Conservation (phyloP, 1,284 basidiomycete species). For the Mycena citricolor region DNA sequence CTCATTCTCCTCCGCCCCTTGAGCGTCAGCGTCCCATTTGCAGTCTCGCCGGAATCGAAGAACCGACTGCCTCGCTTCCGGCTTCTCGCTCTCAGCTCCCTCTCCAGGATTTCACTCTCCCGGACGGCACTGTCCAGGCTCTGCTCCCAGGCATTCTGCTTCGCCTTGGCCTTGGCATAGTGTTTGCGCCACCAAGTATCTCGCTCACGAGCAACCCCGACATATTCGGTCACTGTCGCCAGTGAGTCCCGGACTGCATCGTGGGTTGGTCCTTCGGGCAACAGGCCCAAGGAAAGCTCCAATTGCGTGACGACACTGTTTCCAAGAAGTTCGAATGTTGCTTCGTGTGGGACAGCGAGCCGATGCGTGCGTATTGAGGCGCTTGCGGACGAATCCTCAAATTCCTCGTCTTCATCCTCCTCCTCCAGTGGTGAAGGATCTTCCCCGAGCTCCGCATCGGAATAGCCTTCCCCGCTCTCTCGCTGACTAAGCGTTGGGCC, state of each 20-base stretch:
- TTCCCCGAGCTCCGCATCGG: conserved; percentile 31
- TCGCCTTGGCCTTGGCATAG: conserved; percentile 68
- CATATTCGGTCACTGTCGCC: conserved; percentile 61
- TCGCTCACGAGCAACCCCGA: conserved; percentile 74
- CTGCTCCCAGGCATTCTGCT: conserved; percentile 89
- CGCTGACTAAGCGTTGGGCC: conserved; percentile 12
- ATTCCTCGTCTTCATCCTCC: conserved; percentile 37
- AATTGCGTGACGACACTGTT: conserved; percentile 79
- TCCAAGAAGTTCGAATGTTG: conserved; percentile 70
- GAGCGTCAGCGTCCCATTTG: conserved; percentile 22
- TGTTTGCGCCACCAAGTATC: conserved; percentile 76
- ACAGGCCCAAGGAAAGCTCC: conserved; percentile 73
- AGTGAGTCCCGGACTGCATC: conserved; percentile 65
- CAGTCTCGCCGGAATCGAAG: conserved; percentile 36
- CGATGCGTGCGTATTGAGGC: conserved; percentile 30
- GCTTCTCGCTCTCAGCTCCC: conserved; percentile 67
- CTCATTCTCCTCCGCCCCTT: conserved; percentile 24
- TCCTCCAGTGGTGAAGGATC: too few relatives aligned
- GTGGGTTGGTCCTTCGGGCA: conserved; percentile 45
- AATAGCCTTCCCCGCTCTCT: conserved; percentile 18
- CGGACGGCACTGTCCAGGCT: conserved; percentile 84
- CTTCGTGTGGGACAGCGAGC: conserved; percentile 60
- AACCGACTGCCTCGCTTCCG: conserved; percentile 56
- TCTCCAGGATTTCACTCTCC: conserved; percentile 86
- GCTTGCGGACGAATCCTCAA: conserved; percentile 45